Evolutionary conservation across 768 basidiomycete genomes (phyloP).

Genomic region (Auricularia cornea): DNA sequence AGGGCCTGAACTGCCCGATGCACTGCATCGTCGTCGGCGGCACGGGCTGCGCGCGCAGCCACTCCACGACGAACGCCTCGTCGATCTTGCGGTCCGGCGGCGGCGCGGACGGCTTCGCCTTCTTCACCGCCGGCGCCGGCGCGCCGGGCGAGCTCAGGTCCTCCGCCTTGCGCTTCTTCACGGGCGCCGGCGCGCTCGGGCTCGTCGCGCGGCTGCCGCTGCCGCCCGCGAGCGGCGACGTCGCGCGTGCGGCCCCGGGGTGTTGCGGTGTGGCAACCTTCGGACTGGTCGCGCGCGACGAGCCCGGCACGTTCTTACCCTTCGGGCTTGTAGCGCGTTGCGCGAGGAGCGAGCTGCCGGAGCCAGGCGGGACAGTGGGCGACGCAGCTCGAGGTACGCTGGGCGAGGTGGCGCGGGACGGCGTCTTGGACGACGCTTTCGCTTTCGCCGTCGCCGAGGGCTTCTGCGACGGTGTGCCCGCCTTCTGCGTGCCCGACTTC

Average conservation of each 20-base stretch:
- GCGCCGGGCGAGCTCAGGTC: constrained; percentile 5
- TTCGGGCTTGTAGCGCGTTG: constrained; percentile 85
- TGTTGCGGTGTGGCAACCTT: constrained; percentile 28
- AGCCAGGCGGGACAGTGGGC: too few species aligned
- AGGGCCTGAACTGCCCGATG: constrained; percentile 71
- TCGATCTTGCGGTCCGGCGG: constrained; percentile 33
- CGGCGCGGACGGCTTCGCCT: not conserved
- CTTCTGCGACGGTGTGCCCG: too few species aligned
- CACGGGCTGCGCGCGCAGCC: constrained; percentile 55
- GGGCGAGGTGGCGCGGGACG: constrained; percentile 55
- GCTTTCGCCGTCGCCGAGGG: too few species aligned
- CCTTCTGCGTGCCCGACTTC: not conserved
- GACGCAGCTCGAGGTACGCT: constrained; percentile 35
- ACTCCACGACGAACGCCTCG: constrained; percentile 55
- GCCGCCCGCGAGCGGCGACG: constrained; percentile 42
- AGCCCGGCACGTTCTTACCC: not conserved
- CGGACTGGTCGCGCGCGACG: constrained; percentile 36
- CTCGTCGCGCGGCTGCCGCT: constrained; percentile 45
- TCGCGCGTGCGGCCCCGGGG: constrained; percentile 29
- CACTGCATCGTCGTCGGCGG: constrained; percentile 70
- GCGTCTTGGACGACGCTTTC: constrained; percentile 1
- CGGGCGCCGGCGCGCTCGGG: constrained; percentile 21
- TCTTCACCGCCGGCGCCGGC: too few species aligned
- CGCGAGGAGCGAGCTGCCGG: constrained; percentile 69
- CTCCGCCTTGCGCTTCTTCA: not conserved